These are phyloP conservation scores for Candida mesenterica DNA, from an alignment of 1,139 yeast genomes.

Conservation along the genomic window DNA sequence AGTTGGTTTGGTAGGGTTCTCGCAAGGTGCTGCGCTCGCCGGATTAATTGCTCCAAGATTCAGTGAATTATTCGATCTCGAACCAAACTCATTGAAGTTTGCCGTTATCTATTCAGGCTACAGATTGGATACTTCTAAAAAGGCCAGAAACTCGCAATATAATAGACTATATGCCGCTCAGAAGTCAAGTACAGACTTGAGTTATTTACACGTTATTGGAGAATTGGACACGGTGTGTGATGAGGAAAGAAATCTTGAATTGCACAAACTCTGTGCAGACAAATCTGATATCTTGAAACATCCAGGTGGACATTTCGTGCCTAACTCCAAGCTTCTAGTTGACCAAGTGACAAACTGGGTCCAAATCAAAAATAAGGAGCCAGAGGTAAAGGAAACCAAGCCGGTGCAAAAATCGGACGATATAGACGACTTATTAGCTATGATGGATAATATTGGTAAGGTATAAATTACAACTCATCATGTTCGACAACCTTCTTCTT, in stretches of 20 bases:
- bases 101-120: constrained; percentile 79
- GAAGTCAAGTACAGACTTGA: constrained; percentile 20
- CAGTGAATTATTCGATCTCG: constrained; percentile 24
- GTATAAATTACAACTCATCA: constrained; percentile 36
- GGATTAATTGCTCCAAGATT: constrained; percentile 31
- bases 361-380: constrained; percentile 15
- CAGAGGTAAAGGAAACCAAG: constrained; percentile 20
- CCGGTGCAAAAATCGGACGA: constrained; percentile 23
- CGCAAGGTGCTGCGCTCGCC: constrained; percentile 54
- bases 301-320: constrained; percentile 88
- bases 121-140: constrained; percentile 50
- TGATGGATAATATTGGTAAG: constrained; percentile 38
- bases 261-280: constrained; percentile 54
- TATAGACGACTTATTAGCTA: constrained; percentile 32
- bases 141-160: constrained; percentile 27
- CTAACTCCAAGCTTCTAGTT: constrained; percentile 62
- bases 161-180: constrained; percentile 28
- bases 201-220: constrained; percentile 73
- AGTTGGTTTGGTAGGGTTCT: constrained; percentile 44
- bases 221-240: constrained; percentile 86
- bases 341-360: constrained; percentile 62
- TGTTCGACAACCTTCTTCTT: too few species aligned
- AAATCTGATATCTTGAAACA: constrained; percentile 56
- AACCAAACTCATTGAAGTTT: constrained; percentile 51
- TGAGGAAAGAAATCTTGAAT: constrained; percentile 61